Base-by-base conservation (phyloP, 768 basidiomycete species). In the Mrakia hoshinonis region DNA sequence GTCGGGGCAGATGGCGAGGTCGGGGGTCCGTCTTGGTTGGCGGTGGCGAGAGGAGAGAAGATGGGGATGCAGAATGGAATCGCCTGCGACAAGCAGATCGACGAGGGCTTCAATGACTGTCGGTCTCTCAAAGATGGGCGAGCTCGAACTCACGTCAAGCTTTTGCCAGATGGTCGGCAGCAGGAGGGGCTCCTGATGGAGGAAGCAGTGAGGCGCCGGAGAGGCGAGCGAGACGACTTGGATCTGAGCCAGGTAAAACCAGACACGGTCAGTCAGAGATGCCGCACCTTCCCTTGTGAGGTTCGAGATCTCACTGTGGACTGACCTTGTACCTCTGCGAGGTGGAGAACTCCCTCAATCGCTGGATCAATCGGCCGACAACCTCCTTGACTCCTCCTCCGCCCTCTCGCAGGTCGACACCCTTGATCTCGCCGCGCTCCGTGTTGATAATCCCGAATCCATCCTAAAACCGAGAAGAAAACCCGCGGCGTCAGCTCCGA, bases 171-270 rank as follows among this genome's bases (percentile, higher is more conserved):
- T 84, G 51, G 86, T 86, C 34, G 90, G 91, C 80, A 89, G 89
- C n/a, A 92, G 81, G 76, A 90, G 90, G 12, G 91, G 91, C 47
- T 72, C 66, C 15, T 73, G 66, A 76, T 84, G 85, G 75, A 91
- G 83, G 72, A 92, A 82, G 31, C 81, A 77, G 66, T 90, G 79
- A 49, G 90, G 89, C 75, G 90, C 90, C 5, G 88, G 87, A 75
- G 89, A 89, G 73, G 91, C 83, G 82, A 92, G 90, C 82, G 91
- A 91, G 84, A 89, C 89, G 29, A 91, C 79, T 78, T 92, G 90
- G 74, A 88, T 73, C 67, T 69, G 46, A 22, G 51, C 36, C 38
- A 49, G 48, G 20, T 9, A 5, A 47, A 58, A 18, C 4, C 1
- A 34, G 12, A 12, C 29, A 36, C 10, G 18, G 18, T 39, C 34